These are phyloP conservation scores for Microstroma glucosiphilum DNA, from an alignment of 1,284 basidiomycete species.

Conservation along the genomic window DNA sequence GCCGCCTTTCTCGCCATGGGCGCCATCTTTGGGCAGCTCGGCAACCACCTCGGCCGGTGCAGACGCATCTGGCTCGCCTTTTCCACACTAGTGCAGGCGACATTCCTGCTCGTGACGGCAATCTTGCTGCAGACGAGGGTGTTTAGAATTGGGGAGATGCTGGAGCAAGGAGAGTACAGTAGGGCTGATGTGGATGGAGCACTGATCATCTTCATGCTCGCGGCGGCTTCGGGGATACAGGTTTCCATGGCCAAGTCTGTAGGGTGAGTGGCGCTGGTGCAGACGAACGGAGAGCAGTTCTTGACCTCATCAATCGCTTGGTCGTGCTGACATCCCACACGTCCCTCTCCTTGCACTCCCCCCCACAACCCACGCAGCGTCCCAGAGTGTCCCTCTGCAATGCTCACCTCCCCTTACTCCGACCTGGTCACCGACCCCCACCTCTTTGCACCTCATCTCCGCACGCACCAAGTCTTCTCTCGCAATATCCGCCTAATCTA, in stretches of 20 bases:
- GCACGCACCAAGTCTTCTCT: not conserved
- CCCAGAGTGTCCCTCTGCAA: not conserved
- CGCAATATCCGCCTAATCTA: not conserved
- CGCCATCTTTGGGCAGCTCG: not conserved
- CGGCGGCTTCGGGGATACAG: not conserved
- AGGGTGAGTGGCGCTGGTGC: too few species aligned
- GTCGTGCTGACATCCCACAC: too few species aligned
- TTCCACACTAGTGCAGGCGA: not conserved
- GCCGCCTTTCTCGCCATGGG: not conserved
- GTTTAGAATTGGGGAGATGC: not conserved
- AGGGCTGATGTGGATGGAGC: not conserved
- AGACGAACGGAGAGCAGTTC: too few species aligned
- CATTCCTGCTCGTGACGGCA: not conserved
- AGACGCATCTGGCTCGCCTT: not conserved
- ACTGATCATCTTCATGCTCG: not conserved
- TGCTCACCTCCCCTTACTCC: slow-evolving; percentile 3
- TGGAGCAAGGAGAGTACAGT: not conserved
- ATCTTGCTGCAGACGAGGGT: not conserved
- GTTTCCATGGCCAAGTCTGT: slow-evolving; percentile 4
- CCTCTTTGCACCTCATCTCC: not conserved
- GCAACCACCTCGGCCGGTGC: not conserved
- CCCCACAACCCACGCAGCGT: not conserved
- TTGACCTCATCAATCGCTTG: too few species aligned
- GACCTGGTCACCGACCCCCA: not conserved
- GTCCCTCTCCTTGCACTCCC: too few species aligned